Base-by-base conservation (phyloP, 2,329 filamentous ascomycete species). In the Penicillium fuscoglaucum region DNA sequence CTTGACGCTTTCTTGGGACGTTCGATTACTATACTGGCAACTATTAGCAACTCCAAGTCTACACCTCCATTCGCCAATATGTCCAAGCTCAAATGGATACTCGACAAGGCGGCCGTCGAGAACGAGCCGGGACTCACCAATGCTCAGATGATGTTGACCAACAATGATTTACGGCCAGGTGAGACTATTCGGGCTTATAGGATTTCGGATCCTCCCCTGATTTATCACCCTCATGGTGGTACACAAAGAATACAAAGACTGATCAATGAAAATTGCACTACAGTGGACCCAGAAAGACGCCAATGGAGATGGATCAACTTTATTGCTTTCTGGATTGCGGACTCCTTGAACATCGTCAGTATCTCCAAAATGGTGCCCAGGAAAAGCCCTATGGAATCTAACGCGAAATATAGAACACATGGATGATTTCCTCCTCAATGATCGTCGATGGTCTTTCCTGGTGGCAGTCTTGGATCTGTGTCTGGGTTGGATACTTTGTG, bases 391-490 rank as follows among this genome's bases (percentile, higher is more conserved):
- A 26, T 21, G n/a, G 21, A 7, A 24, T 24, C 52, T 66, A 56
- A 64, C 40, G 44, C 3, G 9, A 31, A 5, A 69, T 47, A 64
- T 55, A 86, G 77, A 95, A 93, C 75, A 95, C 91, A 1, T 96
- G 91, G 92, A 96, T 96, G 90, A 95, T 96, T 62, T 89, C 90
- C 0, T 91, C 89, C 1, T 87, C 89, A 39, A 92, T 91, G 84
- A 90, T 96, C 35, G 84, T 88, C 1, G 80, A 78, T 48, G 90
- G 91, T 13, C 80, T 96, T 24, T 90, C 90, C 8, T 96, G 91
- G 91, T 96, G 91, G 91, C 91, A 96, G 77, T 88, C 90, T 2
- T 91, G 89, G 88, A 78, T 91, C n/a, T 92, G 90, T 70, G 90
- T 96, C 44, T 93, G 91, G 88, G 78, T 93, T 29, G 92, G 93